Conservation (phyloP, 2,329 filamentous ascomycete species). For the Nemania abortiva region DNA sequence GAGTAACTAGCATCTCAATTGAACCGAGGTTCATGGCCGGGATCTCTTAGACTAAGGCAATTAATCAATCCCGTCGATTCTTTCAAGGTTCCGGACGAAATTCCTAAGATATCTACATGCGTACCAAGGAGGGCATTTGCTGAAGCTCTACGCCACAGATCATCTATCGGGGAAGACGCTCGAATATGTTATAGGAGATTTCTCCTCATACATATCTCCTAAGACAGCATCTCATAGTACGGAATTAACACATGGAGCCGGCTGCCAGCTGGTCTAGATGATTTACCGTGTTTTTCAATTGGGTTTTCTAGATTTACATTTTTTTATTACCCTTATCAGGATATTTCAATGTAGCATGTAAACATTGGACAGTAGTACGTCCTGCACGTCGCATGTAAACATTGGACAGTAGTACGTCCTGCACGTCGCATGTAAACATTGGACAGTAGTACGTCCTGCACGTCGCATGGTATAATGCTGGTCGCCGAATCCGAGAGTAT, state of each 20-base stretch:
- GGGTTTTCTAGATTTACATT: slow-evolving; percentile 32
- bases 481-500: slow-evolving; percentile 12
- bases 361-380: neutral
- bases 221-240: no score
- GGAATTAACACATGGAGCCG: neutral
- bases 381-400: neutral
- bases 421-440: neutral
- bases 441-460: slow-evolving; percentile 10
- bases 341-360: neutral
- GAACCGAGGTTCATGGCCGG: neutral
- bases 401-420: slow-evolving; percentile 5
- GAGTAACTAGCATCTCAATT: neutral
- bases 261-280: neutral
- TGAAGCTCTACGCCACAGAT: neutral
- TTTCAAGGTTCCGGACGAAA: no score
- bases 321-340: no score
- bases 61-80: no score
- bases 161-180: no score
- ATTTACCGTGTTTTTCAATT: slow-evolving; percentile 28
- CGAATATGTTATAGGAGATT: no score
- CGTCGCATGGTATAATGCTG: slow-evolving; percentile 24
- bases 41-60: neutral
- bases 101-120: neutral
- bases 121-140: neutral
- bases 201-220: no score